Evolutionary conservation across 2,329 filamentous ascomycete species (phyloP).

Genomic region (Tolypocladium tropicale): DNA sequence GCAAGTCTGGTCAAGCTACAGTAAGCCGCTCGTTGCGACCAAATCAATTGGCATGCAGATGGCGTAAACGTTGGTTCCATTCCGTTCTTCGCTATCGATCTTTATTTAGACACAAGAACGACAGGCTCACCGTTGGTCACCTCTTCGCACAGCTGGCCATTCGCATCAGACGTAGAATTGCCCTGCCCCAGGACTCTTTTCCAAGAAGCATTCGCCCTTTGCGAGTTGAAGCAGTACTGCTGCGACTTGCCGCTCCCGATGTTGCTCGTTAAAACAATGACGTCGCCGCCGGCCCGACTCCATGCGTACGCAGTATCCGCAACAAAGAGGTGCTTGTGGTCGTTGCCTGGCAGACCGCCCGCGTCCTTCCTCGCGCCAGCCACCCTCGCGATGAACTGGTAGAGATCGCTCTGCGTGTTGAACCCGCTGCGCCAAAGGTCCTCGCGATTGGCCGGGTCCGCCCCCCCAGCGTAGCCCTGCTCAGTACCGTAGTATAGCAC

Average conservation of each 20-base stretch:
- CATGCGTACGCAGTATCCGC: slow-evolving; percentile 32
- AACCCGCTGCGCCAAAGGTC: slow-evolving; percentile 46
- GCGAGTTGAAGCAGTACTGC: slow-evolving; percentile 31
- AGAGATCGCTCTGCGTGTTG: slow-evolving; percentile 33
- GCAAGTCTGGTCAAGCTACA: no score
- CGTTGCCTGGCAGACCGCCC: slow-evolving; percentile 31
- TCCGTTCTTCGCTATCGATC: no score
- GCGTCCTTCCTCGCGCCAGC: slow-evolving; percentile 35
- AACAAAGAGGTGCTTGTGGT: slow-evolving; percentile 32
- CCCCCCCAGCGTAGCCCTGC: slow-evolving; percentile 42
- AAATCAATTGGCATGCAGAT: no score
- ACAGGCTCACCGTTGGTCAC: slow-evolving; percentile 32
- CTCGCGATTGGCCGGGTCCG: slow-evolving; percentile 43
- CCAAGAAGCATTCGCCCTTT: slow-evolving; percentile 26
- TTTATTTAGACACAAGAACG: no score
- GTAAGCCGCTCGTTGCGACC: no score
- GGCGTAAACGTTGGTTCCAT: no score
- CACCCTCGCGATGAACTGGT: slow-evolving; percentile 28
- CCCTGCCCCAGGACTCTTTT: slow-evolving; percentile 25
- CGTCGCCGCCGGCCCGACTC: slow-evolving; percentile 29
- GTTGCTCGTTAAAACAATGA: slow-evolving; percentile 36
- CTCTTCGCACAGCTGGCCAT: slow-evolving; percentile 28
- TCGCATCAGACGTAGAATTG: slow-evolving; percentile 26
- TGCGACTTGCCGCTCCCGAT: slow-evolving; percentile 25
- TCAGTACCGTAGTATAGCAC: slow-evolving; percentile 58